Evolutionary conservation across 768 basidiomycete genomes (phyloP).

Genomic region (Cantharellus cinnabarinus): DNA sequence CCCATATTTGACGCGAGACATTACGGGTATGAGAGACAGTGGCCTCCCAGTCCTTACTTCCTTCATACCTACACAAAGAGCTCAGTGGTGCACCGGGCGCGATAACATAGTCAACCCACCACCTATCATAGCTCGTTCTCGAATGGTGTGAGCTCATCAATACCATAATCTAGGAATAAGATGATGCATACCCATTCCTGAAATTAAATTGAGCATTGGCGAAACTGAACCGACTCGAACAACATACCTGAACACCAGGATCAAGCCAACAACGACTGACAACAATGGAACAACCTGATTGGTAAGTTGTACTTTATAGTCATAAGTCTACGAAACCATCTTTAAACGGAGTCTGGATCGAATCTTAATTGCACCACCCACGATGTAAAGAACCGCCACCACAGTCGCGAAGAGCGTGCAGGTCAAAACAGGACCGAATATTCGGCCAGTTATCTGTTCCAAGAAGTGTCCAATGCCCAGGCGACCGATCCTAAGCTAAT

Average conservation of each 20-base stretch:
- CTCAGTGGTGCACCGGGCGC: background rate
- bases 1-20: conserved; percentile 59
- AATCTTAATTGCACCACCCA: background rate
- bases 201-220: background rate
- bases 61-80: conserved; percentile 40
- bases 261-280: conserved; percentile 79
- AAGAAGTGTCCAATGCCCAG: background rate
- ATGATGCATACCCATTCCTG: conserved; percentile 10
- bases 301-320: conserved; percentile 40
- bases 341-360: background rate
- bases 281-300: conserved; percentile 77
- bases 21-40: conserved; percentile 56
- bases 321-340: conserved; percentile 39
- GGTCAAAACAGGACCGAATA: conserved; percentile 66
- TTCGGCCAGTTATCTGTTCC: conserved; percentile 41
- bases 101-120: background rate
- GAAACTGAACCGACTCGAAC: conserved; percentile 11
- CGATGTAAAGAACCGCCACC: conserved; percentile 13
- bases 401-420: conserved; percentile 50
- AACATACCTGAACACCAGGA: conserved; percentile 61
- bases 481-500: too few species aligned
- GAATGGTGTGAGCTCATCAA: background rate
- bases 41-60: conserved; percentile 61
- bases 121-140: conserved; percentile 40
- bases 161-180: background rate